phyloP scores from a whole-genome alignment of 768 basidiomycete genomes.

The Exsudoporus frostii region DNA sequence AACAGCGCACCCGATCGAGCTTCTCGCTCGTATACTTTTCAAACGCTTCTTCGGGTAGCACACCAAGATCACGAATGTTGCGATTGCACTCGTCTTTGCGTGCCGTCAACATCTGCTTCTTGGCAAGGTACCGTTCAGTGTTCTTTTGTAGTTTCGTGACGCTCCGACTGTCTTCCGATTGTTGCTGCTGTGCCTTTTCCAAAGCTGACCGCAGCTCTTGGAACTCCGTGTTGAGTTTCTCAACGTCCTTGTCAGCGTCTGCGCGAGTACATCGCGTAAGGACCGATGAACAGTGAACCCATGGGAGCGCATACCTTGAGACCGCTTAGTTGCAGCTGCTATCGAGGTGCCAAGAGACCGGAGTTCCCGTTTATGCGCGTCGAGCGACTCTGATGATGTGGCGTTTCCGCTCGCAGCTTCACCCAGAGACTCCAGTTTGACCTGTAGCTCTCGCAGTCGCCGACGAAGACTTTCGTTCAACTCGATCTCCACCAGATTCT shows the following conservation, averaged over 20 bases:
- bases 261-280: background rate
- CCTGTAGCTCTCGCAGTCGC: constrained; percentile 71
- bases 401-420: constrained; percentile 55
- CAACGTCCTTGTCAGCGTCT: constrained; percentile 76
- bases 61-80: constrained; percentile 94
- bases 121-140: constrained; percentile 91
- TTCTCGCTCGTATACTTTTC: constrained; percentile 89
- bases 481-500: constrained; percentile 87
- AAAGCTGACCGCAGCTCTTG: constrained; percentile 64
- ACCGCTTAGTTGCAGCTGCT: constrained; percentile 55
- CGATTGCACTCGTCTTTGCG: constrained; percentile 94
- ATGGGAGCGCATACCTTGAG: constrained; percentile 45
- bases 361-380: constrained; percentile 67
- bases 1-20: constrained; percentile 70
- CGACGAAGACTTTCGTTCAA: constrained; percentile 85
- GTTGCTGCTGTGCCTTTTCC: constrained; percentile 77
- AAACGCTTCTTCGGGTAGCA: constrained; percentile 95
- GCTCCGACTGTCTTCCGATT: constrained; percentile 80
- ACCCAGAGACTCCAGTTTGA: constrained; percentile 73
- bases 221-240: constrained; percentile 55
- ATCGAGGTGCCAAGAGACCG: constrained; percentile 65
- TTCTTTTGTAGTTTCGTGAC: constrained; percentile 94
- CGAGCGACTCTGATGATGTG: constrained; percentile 62
- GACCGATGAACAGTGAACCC: no score
- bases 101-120: constrained; percentile 77